Percentiles rank a stretch among this genome's conserved stretches.
These are phyloP conservation scores for Trichoderma sp. DNA, from an alignment of 2,329 filamentous ascomycete species.

Conservation along the genomic window DNA sequence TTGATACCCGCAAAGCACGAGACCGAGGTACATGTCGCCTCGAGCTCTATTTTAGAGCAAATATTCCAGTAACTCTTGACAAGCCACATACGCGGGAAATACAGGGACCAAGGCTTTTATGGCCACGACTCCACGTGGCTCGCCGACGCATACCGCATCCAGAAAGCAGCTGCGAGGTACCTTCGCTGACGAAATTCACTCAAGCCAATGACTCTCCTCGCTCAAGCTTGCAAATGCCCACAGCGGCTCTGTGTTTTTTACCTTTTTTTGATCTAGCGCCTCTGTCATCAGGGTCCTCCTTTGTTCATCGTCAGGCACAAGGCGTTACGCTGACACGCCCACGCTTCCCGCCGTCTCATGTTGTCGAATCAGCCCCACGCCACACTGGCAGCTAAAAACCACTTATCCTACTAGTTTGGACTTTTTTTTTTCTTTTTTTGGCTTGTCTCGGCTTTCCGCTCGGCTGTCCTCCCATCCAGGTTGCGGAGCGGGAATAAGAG, in stretches of 20 bases:
- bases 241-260: not conserved
- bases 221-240: not conserved
- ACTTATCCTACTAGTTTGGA: not conserved
- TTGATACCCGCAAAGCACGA: not conserved
- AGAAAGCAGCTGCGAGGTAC: conserved; percentile 10
- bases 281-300: not conserved
- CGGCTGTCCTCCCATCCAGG: not conserved
- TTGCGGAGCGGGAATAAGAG: not conserved
- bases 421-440: not conserved
- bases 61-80: not conserved
- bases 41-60: not conserved
- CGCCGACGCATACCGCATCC: conserved; percentile 21
- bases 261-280: not conserved
- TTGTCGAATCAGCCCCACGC: not conserved
- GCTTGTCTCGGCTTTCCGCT: conserved; percentile 2
- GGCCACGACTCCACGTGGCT: conserved; percentile 17
- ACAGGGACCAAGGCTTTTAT: conserved; percentile 5
- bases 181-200: not conserved
- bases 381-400: not conserved
- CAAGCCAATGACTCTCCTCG: not conserved
- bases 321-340: not conserved
- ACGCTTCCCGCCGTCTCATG: not conserved
- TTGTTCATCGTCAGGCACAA: not conserved
- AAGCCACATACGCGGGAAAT: not conserved
- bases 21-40: not conserved